Conservation (phyloP, 176 grass and related monocot species). For the sorghum (Sorghum bicolor) region Sorghum_bicolor_NCBIv3 NC_012878.2:56885001-56885500, state of each 20-base stretch:
- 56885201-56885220: not conserved
- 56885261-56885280: not conserved
- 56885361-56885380: slow-evolving; percentile 30
- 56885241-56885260: not conserved
- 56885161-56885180: not conserved
- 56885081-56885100: no score
- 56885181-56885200: not conserved
- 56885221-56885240: not conserved
- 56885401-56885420: not conserved
- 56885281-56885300: not conserved
- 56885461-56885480: not conserved
- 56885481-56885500: not conserved
- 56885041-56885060: not conserved
- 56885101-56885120: no score
- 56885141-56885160: not conserved
- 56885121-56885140: not conserved
- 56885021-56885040: not conserved
- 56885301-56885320: not conserved
- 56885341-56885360: slow-evolving; percentile 19
- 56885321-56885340: slow-evolving; percentile 29
- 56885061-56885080: not conserved
- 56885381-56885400: not conserved
- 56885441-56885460: not conserved
- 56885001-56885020: not conserved
- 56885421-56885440: not conserved